A percentile compares a stretch with the other conserved stretches of the same genome.
Conservation (phyloP, 1,284 basidiomycete species). For the Cutaneotrichosporon cyanovorans region DNA sequence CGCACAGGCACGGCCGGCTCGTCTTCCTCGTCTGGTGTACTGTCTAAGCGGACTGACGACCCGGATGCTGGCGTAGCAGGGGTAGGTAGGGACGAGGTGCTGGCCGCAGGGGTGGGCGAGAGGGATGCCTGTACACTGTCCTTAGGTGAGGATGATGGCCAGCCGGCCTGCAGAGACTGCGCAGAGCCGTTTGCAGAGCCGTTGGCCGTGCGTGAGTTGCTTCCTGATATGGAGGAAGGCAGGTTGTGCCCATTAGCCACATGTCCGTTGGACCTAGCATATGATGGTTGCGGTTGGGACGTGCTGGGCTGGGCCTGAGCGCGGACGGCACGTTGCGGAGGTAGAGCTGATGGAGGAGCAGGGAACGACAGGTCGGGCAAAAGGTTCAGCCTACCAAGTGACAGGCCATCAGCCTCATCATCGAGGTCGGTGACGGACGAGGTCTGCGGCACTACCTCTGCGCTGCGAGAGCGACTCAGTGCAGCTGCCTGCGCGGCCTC, state of each 20-base stretch:
- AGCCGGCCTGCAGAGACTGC: neutral
- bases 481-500: constrained; percentile 5
- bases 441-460: neutral
- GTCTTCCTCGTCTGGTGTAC: neutral
- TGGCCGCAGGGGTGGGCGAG: neutral
- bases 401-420: neutral
- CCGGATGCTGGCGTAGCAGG: neutral
- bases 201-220: too few species aligned
- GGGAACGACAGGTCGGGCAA: constrained; percentile 10
- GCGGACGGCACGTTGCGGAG: neutral
- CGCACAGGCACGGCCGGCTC: neutral
- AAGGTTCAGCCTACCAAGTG: constrained; percentile 2
- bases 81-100: too few species aligned
- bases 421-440: too few species aligned
- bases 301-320: neutral
- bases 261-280: too few species aligned
- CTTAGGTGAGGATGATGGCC: too few species aligned
- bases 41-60: neutral
- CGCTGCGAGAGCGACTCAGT: constrained; percentile 8
- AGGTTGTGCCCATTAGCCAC: too few species aligned
- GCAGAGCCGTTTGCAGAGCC: neutral
- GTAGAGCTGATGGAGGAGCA: constrained; percentile 13
- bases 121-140: neutral
- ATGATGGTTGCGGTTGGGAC: neutral
- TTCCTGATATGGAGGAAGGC: too few species aligned